Conservation (phyloP, 805 yeast genomes). For the Allodekkera sacchari region DNA sequence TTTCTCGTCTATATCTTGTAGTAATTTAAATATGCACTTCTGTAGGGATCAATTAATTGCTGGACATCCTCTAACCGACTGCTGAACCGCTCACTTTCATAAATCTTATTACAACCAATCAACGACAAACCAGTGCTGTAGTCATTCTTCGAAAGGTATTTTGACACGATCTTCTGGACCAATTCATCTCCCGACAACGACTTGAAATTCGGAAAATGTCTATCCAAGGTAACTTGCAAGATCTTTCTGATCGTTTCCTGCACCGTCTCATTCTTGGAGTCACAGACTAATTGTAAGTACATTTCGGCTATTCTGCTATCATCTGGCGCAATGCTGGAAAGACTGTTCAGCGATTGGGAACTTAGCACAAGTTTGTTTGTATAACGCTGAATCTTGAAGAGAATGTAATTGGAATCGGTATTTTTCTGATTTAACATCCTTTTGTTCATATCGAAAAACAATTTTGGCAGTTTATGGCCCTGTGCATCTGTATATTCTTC, state of each 20-base stretch:
- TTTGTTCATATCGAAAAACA: neutral
- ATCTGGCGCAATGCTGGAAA: constrained; percentile 9
- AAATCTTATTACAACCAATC: constrained; percentile 4
- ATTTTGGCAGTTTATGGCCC: neutral
- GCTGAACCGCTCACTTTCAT: constrained; percentile 1
- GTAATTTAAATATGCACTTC: constrained; percentile 9
- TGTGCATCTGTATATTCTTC: constrained; percentile 14
- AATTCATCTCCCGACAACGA: constrained; percentile 6
- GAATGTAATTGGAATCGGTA: constrained; percentile 22
- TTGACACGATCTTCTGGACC: neutral
- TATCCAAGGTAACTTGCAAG: constrained; percentile 15
- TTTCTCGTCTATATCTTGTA: constrained; percentile 4
- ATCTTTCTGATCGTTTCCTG: constrained; percentile 19
- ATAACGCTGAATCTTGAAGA: constrained; percentile 30
- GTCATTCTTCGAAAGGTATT: constrained; percentile 9
- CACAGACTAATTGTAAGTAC: constrained; percentile 10
- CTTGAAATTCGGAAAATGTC: constrained; percentile 11
- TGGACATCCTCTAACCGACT: constrained; percentile 8
- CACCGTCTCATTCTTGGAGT: constrained; percentile 6
- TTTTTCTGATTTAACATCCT: neutral
- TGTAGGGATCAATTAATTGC: constrained; percentile 13
- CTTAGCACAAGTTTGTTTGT: constrained; percentile 36
- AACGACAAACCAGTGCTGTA: constrained; percentile 16
- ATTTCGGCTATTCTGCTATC: constrained; percentile 15
- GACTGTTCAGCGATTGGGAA: constrained; percentile 33